Conservation (phyloP, 805 yeast genomes). For the Suhomyces sp. region DNA sequence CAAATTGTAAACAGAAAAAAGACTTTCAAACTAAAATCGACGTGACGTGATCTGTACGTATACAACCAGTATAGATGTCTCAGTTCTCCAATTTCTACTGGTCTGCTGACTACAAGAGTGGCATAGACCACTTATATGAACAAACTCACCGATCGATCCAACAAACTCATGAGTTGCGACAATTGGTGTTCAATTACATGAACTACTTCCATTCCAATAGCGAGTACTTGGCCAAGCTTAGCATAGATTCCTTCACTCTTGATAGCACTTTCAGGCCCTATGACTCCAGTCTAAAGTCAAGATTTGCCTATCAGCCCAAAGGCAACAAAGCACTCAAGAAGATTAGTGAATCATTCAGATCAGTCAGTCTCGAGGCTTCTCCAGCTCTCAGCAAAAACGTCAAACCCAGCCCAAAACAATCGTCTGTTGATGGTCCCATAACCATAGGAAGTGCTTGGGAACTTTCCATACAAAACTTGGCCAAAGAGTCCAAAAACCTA, state of each 20-base stretch:
- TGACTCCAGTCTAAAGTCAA: neutral
- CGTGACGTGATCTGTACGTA: neutral
- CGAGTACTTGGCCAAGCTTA: slow-evolving; percentile 28
- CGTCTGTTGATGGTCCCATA: neutral
- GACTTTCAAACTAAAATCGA: neutral
- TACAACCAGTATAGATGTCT: neutral
- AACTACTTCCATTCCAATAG: slow-evolving; percentile 35
- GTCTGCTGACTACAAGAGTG: slow-evolving; percentile 40
- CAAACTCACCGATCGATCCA: slow-evolving; percentile 32
- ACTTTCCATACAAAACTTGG: slow-evolving; percentile 17
- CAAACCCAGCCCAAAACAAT: neutral
- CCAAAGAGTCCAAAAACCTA: slow-evolving; percentile 22
- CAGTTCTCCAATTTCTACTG: slow-evolving; percentile 38
- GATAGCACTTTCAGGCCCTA: slow-evolving; percentile 22
- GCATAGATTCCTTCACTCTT: slow-evolving; percentile 19
- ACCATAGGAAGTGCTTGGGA: slow-evolving; percentile 10
- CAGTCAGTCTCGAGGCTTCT: slow-evolving; percentile 2
- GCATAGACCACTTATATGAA: slow-evolving; percentile 28
- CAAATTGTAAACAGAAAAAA: neutral
- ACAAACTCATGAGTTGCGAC: slow-evolving; percentile 41
- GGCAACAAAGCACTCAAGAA: slow-evolving; percentile 5
- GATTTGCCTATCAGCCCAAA: neutral
- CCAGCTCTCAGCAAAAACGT: neutral
- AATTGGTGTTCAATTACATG: slow-evolving; percentile 36
- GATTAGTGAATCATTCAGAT: slow-evolving; percentile 9